Evolutionary conservation across 169 alveolate genomes (phyloP).

Genomic region (Plasmodium vinckei): DNA sequence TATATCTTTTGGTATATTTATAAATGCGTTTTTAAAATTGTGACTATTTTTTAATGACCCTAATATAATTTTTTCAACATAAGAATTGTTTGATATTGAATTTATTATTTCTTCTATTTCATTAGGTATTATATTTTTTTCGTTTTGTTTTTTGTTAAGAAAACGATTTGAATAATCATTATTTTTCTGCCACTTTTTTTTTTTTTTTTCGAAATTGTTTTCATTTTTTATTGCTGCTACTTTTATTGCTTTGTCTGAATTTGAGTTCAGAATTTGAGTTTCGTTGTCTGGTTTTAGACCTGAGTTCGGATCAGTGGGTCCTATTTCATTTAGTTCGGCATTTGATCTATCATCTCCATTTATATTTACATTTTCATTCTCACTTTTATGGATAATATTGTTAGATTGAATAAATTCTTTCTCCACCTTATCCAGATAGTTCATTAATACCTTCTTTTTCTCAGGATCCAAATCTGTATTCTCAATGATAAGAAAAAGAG

Average conservation of each 20-base stretch:
- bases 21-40: slow-evolving; percentile 86
- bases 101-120: slow-evolving; percentile 38
- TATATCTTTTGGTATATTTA: slow-evolving; percentile 88
- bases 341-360: not conserved
- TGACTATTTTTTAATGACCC: slow-evolving; percentile 76
- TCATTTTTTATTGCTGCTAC: not conserved
- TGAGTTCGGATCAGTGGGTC: no score
- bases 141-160: slow-evolving; percentile 1
- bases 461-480: slow-evolving; percentile 73
- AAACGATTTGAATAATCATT: slow-evolving; percentile 21
- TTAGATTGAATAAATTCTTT: slow-evolving; percentile 3
- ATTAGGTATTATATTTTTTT: slow-evolving; percentile 9
- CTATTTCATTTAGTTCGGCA: no score
- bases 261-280: not conserved
- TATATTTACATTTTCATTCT: not conserved
- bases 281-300: not conserved
- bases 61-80: slow-evolving; percentile 80
- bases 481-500: slow-evolving; percentile 80
- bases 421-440: slow-evolving; percentile 35
- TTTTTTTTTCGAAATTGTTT: slow-evolving; percentile 11
- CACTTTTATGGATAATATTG: not conserved
- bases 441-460: slow-evolving; percentile 25
- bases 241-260: not conserved
- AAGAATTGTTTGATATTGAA: slow-evolving; percentile 53
- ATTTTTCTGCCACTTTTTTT: slow-evolving; percentile 2